A percentile compares a stretch with the other conserved stretches of the same genome.
Evolutionary conservation across 2,329 filamentous ascomycete species (phyloP).

Genomic region (Apiospora pterosperma): DNA sequence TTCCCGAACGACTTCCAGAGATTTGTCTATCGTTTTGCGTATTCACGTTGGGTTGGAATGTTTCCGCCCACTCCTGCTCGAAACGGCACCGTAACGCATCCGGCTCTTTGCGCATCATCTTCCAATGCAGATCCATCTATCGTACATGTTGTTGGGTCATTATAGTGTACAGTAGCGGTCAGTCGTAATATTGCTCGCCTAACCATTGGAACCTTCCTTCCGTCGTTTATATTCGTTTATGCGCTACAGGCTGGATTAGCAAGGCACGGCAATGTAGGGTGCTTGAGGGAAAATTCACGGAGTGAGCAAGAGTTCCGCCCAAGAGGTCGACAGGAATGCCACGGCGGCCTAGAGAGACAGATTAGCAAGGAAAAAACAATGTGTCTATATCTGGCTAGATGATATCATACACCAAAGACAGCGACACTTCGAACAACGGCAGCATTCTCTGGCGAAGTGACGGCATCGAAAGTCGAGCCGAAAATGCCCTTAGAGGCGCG

Average conservation of each 20-base stretch:
- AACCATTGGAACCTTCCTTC: not conserved
- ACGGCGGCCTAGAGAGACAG: constrained; percentile 52
- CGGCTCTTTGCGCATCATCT: not conserved
- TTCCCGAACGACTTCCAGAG: not conserved
- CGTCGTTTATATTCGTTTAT: not conserved
- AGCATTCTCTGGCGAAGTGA: constrained; percentile 66
- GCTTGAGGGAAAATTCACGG: constrained; percentile 41
- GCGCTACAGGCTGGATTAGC: not conserved
- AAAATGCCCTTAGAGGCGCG: constrained; percentile 51
- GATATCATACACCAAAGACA: constrained; percentile 62
- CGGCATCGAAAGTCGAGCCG: constrained; percentile 54
- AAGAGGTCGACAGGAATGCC: constrained; percentile 64
- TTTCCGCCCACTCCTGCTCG: not conserved
- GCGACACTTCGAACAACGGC: constrained; percentile 65
- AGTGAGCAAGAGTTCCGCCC: constrained; percentile 65
- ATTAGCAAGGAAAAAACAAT: not conserved
- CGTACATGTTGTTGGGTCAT: constrained; percentile 2
- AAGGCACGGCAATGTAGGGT: no score
- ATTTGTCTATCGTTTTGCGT: not conserved
- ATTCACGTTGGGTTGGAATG: not conserved
- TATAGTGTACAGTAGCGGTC: constrained; percentile 2
- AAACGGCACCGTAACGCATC: not conserved
- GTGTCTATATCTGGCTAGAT: not conserved
- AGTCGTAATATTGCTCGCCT: not conserved
- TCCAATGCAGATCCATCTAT: constrained; percentile 2